Evolutionary conservation across 805 yeast genomes (phyloP), one percentile per base, ranked within the genome.

Genomic region (Candida sakaeoensis): DNA sequence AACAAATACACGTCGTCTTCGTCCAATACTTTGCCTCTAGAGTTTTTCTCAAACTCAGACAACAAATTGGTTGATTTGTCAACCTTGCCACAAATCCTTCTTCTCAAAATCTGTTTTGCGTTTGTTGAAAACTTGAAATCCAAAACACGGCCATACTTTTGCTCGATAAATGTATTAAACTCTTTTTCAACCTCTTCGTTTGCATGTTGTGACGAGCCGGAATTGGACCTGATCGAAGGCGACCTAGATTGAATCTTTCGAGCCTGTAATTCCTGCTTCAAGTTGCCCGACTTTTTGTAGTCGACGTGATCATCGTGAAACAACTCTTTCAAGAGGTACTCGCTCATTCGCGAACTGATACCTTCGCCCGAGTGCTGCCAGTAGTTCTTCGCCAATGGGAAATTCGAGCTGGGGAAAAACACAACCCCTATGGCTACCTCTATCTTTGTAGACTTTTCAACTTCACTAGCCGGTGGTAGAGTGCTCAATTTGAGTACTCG

Each of bases 351-450:
- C 25, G 96, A 86, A 12, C 96, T 86, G 19, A 93, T 77, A n/a
- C 96, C 96, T 60, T 91, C 97, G 19, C 99, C 99, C 0, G 95
- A 70, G 54, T 90, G 96, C 59, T 91, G 97, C 99, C 99, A 93
- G 63, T 87, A 93, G 51, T 79, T 79, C 56, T 87, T 89, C 28
- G 93, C 90, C 3, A 85, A 58, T 1, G 77, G 59, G 46, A 70
- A 79, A 43, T 73, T 79, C 3, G 69, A 65, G 2, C 68, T 59
- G 2, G 86, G 86, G 53, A 84, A 85, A 45, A 93, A 81, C n/a
- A 89, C 87, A 15, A 79, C 84, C 0, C 90, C 83, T 40, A 91
- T 76, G 29, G 76, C 75, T 10, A 89, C 77, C 50, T 82, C 90
- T 19, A 79, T 66, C 43, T 79, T 72, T 45, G 72, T 72, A 2